These are phyloP conservation scores for Tubosaeta sp. DNA, from an alignment of 768 basidiomycete genomes.

Conservation along the genomic window DNA sequence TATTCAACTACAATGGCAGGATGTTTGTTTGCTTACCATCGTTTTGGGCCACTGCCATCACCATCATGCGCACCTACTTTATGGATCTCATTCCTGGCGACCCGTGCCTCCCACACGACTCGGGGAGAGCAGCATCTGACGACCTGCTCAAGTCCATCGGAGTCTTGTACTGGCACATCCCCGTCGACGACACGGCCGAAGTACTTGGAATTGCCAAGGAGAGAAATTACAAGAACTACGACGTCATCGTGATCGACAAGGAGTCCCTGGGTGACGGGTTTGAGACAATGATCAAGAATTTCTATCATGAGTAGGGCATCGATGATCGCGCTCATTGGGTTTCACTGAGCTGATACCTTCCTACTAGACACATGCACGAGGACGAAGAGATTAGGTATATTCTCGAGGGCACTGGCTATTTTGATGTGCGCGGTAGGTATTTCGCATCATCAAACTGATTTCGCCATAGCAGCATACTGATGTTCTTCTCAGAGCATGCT, in stretches of 20 bases:
- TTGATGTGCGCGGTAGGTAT: slow-evolving; percentile 77
- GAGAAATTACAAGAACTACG: slow-evolving; percentile 78
- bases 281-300: slow-evolving; percentile 74
- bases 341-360: neutral
- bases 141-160: slow-evolving; percentile 54
- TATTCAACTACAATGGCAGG: no score
- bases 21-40: no score
- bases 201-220: slow-evolving; percentile 61
- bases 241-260: slow-evolving; percentile 71
- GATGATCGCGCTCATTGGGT: neutral
- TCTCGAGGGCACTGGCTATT: slow-evolving; percentile 79
- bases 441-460: neutral
- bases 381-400: slow-evolving; percentile 93
- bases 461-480: neutral
- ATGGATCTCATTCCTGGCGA: slow-evolving; percentile 72
- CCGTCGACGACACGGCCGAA: slow-evolving; percentile 47
- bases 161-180: slow-evolving; percentile 64
- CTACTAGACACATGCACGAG: slow-evolving; percentile 78
- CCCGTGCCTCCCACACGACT: slow-evolving; percentile 78
- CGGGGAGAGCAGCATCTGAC: slow-evolving; percentile 43
- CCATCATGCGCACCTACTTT: slow-evolving; percentile 65
- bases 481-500: slow-evolving; percentile 46
- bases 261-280: slow-evolving; percentile 76
- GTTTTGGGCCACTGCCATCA: neutral
- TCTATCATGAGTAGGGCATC: slow-evolving; percentile 69